A percentile compares a stretch with the other conserved stretches of the same genome.
Conservation (phyloP, 2,329 filamentous ascomycete genomes). For the Paecilomyces sp. region DNA sequence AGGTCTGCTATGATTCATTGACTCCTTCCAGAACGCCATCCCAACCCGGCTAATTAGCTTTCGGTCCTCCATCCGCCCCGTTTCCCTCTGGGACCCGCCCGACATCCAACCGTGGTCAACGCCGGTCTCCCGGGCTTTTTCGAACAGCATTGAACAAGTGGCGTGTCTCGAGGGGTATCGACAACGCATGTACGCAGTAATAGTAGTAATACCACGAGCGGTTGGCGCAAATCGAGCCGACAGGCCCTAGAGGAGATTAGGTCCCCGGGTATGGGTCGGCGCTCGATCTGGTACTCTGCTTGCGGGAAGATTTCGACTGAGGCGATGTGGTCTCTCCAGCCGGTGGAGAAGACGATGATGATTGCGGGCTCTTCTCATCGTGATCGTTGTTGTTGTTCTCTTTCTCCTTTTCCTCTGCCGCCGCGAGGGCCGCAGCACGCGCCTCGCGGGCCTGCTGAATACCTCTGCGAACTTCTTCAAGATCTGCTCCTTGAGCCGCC, state of each 20-base stretch:
- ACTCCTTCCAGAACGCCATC: not conserved
- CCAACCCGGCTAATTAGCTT: not conserved
- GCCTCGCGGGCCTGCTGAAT: constrained; percentile 31
- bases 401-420: constrained; percentile 6
- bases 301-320: not conserved
- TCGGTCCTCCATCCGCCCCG: not conserved
- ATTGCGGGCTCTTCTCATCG: not conserved
- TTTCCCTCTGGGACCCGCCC: not conserved
- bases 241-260: constrained; percentile 7
- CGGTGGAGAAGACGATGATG: constrained; percentile 7
- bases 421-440: constrained; percentile 17
- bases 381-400: not conserved
- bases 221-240: not conserved
- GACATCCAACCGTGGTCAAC: not conserved
- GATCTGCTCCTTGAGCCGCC: constrained; percentile 31
- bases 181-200: not conserved
- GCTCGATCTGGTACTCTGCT: constrained; percentile 7
- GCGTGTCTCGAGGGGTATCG: not conserved
- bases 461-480: constrained; percentile 32
- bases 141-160: not conserved
- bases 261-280: constrained; percentile 31
- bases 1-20: not conserved
- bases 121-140: not conserved
- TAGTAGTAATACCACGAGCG: not conserved
- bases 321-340: constrained; percentile 24